Percentiles rank a stretch among this genome's conserved stretches.
Conservation (phyloP, 2,329 filamentous ascomycete genomes). For the Fusarium citri region DNA sequence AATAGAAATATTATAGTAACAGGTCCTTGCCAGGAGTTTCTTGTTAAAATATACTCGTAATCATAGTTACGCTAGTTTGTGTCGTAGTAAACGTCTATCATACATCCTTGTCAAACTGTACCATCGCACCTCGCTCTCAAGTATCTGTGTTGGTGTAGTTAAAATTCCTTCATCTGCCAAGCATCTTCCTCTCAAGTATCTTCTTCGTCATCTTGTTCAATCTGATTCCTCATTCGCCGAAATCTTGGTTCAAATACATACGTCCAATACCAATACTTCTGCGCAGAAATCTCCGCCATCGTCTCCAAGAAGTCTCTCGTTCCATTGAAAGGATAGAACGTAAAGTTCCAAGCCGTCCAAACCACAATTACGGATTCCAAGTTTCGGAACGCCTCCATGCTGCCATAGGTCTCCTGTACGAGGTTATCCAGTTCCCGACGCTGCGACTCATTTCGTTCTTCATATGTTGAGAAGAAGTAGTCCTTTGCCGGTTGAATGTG, state of each 20-base stretch:
- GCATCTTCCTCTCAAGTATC: neutral
- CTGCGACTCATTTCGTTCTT: neutral
- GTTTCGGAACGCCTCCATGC: neutral
- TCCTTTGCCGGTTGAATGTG: slow-evolving; percentile 5
- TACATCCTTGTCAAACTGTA: neutral
- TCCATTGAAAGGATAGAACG: neutral
- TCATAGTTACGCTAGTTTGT: neutral
- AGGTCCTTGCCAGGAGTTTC: neutral
- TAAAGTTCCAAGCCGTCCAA: slow-evolving; percentile 13
- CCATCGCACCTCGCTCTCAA: neutral
- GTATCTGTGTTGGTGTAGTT: neutral
- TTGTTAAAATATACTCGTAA: neutral
- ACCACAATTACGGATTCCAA: neutral
- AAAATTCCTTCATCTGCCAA: neutral
- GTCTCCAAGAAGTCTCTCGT: slow-evolving; percentile 1
- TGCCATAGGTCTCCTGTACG: slow-evolving; percentile 8
- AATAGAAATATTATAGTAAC: neutral
- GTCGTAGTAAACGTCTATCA: neutral
- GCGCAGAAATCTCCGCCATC: slow-evolving; percentile 1
- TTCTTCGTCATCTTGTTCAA: neutral
- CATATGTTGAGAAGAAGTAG: slow-evolving; percentile 4
- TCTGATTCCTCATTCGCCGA: neutral
- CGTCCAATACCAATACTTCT: neutral
- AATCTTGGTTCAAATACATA: slow-evolving; percentile 13
- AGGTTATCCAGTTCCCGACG: slow-evolving; percentile 4